phyloP scores from a whole-genome alignment of 2,329 filamentous ascomycete species.

The Pezicula radicicola region DNA sequence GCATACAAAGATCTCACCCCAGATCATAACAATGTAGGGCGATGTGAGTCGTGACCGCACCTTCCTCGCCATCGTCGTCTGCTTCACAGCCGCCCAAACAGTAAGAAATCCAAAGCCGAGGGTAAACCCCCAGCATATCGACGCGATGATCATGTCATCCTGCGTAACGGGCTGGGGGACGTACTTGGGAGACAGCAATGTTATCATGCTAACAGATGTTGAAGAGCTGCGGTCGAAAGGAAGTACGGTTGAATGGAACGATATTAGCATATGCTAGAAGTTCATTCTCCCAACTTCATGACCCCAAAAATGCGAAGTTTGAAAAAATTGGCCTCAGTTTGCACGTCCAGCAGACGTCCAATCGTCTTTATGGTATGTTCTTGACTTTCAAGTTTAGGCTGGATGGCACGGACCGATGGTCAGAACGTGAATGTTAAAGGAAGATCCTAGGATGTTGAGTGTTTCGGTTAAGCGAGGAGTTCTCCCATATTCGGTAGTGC shows the following conservation, averaged over 20 bases:
- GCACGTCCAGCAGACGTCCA: no score
- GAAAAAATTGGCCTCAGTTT: no score
- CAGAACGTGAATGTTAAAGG: no score
- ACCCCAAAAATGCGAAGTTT: no score
- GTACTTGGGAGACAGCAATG: conserved; percentile 10
- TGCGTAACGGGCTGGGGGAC: conserved; percentile 5
- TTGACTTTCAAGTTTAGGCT: no score
- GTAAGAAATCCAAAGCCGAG: conserved; percentile 33
- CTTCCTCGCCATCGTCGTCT: conserved; percentile 30
- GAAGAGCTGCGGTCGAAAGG: neutral
- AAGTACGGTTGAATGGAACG: neutral
- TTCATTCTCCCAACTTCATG: no score
- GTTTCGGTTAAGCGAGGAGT: no score
- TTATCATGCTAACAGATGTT: conserved; percentile 7
- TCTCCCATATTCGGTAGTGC: no score
- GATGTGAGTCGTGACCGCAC: conserved; percentile 29
- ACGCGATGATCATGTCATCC: conserved; percentile 32
- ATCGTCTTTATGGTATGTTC: no score
- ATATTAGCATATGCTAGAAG: neutral
- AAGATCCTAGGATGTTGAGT: no score
- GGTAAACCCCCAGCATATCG: conserved; percentile 35
- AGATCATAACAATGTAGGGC: conserved; percentile 39
- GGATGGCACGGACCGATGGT: no score
- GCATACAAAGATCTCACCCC: conserved; percentile 40
- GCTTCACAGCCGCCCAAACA: conserved; percentile 30